phyloP scores from a whole-genome alignment of 2,329 filamentous ascomycete genomes.

The Nigrospora sphaerica region DNA sequence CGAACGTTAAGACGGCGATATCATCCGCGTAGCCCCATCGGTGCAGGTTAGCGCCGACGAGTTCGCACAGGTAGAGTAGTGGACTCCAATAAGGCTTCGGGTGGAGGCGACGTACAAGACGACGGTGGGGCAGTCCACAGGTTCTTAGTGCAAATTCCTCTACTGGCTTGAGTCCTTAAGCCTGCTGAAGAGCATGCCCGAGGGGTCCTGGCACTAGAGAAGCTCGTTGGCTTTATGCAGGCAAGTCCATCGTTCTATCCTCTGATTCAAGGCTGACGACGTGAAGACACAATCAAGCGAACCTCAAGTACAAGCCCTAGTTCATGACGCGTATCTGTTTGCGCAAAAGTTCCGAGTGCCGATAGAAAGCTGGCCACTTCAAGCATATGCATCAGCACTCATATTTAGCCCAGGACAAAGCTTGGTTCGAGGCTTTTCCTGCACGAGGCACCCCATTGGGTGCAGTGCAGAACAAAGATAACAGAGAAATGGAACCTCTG shows the following conservation, averaged over 20 bases:
- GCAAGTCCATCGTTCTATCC: background rate
- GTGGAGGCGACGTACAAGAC: conserved; percentile 11
- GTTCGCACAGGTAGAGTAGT: too few relatives aligned
- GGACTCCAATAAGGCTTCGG: background rate
- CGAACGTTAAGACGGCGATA: too few relatives aligned
- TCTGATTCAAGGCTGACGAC: background rate
- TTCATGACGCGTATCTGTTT: too few relatives aligned
- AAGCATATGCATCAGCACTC: too few relatives aligned
- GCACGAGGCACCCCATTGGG: conserved; percentile 9
- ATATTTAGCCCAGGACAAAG: conserved; percentile 15
- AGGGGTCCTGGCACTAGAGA: background rate
- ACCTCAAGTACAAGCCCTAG: background rate
- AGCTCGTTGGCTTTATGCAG: background rate
- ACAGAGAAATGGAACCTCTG: conserved; percentile 1
- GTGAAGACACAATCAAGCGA: background rate
- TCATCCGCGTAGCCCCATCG: too few relatives aligned
- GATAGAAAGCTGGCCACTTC: too few relatives aligned
- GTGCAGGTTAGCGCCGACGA: too few relatives aligned
- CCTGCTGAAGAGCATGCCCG: conserved; percentile 13
- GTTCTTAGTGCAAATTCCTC: conserved; percentile 29
- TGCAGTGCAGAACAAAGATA: conserved; percentile 6
- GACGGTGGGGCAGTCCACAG: conserved; percentile 13
- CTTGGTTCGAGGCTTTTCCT: conserved; percentile 9
- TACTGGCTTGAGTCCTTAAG: too few relatives aligned
- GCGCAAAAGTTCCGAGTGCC: too few relatives aligned